These are phyloP conservation scores for Jaltomata sinuosa DNA, from an alignment of 257 asterid species.

Conservation along the genomic window DNA sequence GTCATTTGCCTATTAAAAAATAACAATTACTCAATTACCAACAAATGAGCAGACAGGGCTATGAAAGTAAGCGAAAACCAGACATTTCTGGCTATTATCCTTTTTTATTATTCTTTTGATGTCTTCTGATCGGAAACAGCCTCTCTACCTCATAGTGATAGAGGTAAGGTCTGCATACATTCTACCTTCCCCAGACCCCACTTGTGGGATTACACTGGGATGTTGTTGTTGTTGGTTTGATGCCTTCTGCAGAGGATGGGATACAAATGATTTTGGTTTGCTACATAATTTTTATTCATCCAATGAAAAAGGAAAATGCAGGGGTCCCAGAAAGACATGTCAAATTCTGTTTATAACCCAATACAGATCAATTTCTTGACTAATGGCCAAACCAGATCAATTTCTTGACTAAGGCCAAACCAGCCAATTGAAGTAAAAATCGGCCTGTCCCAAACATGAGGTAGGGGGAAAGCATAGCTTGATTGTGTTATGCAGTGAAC, in stretches of 20 bases:
- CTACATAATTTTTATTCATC: not conserved
- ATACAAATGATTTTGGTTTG: not conserved
- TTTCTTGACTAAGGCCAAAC: too few species aligned
- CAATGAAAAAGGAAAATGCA: not conserved
- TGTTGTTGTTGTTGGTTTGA: too few species aligned
- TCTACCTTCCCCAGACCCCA: too few species aligned
- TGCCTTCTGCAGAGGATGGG: not conserved
- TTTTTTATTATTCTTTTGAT: not conserved
- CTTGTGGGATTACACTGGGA: too few species aligned
- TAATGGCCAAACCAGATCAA: too few species aligned
- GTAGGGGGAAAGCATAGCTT: not conserved
- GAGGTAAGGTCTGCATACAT: too few species aligned
- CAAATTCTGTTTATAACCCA: not conserved
- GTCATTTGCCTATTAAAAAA: too few species aligned
- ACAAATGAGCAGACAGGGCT: not conserved
- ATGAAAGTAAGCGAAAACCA: not conserved
- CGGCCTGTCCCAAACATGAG: not conserved
- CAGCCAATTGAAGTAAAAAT: not conserved
- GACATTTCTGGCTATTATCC: not conserved
- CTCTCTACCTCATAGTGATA: too few species aligned
- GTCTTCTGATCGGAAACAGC: too few species aligned
- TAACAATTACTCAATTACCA: not conserved
- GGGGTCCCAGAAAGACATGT: not conserved
- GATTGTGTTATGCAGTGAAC: not conserved
- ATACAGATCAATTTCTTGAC: not conserved